These are phyloP conservation scores for Yamadazyma dendronema DNA, from an alignment of 1,139 yeast species.

Conservation along the genomic window DNA sequence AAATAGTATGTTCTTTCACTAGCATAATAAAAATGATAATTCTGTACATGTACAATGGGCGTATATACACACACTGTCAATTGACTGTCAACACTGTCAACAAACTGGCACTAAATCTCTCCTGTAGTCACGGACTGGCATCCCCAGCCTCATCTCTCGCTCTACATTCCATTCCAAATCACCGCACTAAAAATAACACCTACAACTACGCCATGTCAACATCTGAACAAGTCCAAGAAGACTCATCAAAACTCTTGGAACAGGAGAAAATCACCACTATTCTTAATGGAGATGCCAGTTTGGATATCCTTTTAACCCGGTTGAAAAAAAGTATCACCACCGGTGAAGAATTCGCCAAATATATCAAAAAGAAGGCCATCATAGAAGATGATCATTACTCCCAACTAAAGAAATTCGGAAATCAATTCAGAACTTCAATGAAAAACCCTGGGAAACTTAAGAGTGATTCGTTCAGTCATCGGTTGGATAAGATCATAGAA, in stretches of 20 bases:
- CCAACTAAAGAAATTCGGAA: slow-evolving; percentile 67
- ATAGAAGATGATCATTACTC: slow-evolving; percentile 78
- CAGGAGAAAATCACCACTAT: slow-evolving; percentile 29
- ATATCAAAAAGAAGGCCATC: slow-evolving; percentile 72
- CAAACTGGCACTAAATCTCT: no score
- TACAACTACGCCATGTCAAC: no score
- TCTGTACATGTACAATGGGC: no score
- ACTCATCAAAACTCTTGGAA: slow-evolving; percentile 23
- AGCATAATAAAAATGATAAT: no score
- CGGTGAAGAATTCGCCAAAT: slow-evolving; percentile 81
- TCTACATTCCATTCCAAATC: neutral
- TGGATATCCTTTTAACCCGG: slow-evolving; percentile 68
- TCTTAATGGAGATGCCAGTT: slow-evolving; percentile 38
- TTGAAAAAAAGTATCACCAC: slow-evolving; percentile 78
- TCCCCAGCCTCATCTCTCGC: neutral
- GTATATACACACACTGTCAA: no score
- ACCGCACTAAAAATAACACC: no score
- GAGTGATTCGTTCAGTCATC: slow-evolving; percentile 66
- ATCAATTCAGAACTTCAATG: slow-evolving; percentile 51
- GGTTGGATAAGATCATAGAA: slow-evolving; percentile 66
- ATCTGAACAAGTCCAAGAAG: no score
- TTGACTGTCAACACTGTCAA: no score
- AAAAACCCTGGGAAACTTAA: slow-evolving; percentile 50
- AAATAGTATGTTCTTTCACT: slow-evolving; percentile 26
- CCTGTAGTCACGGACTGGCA: no score